phyloP scores from a whole-genome alignment of 2,329 filamentous ascomycete genomes.

The Colletotrichum truncatum region DNA sequence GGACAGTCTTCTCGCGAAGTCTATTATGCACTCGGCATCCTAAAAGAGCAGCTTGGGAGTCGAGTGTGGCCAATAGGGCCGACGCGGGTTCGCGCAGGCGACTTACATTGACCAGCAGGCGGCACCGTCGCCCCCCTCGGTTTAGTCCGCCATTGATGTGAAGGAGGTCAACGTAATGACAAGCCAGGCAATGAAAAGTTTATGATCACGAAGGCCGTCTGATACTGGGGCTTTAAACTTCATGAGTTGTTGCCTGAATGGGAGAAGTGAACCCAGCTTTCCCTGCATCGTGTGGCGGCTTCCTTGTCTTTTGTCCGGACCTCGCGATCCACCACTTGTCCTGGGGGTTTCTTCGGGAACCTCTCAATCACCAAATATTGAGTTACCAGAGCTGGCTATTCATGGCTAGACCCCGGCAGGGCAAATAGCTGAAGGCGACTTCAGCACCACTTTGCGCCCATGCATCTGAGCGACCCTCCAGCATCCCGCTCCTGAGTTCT shows the following conservation, averaged over 20 bases:
- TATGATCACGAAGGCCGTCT: background rate
- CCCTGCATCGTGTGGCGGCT: background rate
- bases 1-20: background rate
- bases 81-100: background rate
- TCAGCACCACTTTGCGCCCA: too few species aligned
- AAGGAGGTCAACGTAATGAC: background rate
- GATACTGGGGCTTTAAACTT: background rate
- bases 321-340: too few species aligned
- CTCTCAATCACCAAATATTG: background rate
- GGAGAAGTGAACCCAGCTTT: background rate
- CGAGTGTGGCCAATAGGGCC: background rate
- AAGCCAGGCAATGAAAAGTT: background rate
- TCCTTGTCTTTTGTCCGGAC: too few species aligned
- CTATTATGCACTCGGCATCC: slow-evolving; percentile 14
- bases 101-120: background rate
- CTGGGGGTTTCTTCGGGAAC: background rate
- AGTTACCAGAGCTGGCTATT: too few species aligned
- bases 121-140: slow-evolving; percentile 6
- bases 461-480: too few species aligned
- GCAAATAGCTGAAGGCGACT: too few species aligned
- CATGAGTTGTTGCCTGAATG: background rate
- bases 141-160: background rate
- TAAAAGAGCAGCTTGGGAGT: background rate
- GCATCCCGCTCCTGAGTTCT: too few species aligned
- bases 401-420: too few species aligned